Base-by-base conservation (phyloP, 2,329 filamentous ascomycete species). In the Aureobasidium leucospermi region DNA sequence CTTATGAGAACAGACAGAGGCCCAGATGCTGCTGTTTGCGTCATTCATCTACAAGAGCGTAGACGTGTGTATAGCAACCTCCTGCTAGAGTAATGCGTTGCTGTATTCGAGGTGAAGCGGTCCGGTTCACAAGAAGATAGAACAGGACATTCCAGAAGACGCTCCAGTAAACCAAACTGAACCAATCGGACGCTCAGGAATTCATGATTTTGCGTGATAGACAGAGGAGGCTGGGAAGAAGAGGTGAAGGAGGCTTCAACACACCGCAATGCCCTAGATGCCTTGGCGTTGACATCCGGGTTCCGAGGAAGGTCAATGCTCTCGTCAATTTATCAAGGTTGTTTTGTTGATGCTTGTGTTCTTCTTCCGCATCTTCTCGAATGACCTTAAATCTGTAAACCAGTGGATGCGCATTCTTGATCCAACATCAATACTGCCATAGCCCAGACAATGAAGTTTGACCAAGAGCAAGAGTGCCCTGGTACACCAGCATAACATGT, bases 281-380 rank as follows among this genome's bases (percentile, higher is more conserved):
- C n/a, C 47, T 51, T 51, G 32, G 32, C 32, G 19, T 8, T 6
- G 3, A 19, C 38, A 42, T 34, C 29, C 39, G 51, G n/a, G 39
- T 41, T 31, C 29, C 39, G 28, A 28, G n/a, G 32, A 19, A 8
- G 51, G 51, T 42, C 51, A 31, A 34, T 32, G 51, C 51, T 55
- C 16, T 43, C 28, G 23, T 7, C 51, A 13, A 34, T 10, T 6
- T 6, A 43, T 23, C 51, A 55, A 55, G 51, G 28, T 55, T 42
- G 51, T 55, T 34, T 23, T 43, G 51, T 53, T 52, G 49, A 7
- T 53, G 49, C 49, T 55, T 34, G 13, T n/a, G 28, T 23, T 39
- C 6, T 31, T 31, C 36, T 16, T 6, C n/a, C 32, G 29, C 36
- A 31, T 15, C 39, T 23, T 43, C 15, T 42, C 23, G 36, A 19